A percentile compares a stretch with the other conserved stretches of the same genome.
Conservation (phyloP, 352 stramenopile species). For the Thalassiosira ordinaria region DNA sequence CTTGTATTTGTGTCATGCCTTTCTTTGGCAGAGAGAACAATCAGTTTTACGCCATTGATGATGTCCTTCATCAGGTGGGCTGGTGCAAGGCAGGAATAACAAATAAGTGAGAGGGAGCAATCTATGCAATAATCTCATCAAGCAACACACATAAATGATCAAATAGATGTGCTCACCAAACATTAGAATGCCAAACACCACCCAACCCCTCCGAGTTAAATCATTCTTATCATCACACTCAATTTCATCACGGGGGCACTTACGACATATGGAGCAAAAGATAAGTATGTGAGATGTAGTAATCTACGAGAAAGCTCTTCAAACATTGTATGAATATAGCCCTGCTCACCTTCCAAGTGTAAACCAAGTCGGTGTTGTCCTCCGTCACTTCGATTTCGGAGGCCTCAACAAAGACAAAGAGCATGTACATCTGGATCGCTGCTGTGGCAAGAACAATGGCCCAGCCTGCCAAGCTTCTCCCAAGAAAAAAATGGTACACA, state of each 20-base stretch:
- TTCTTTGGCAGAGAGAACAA: slow-evolving; percentile 23
- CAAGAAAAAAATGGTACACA: slow-evolving; percentile 17
- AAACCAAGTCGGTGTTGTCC: slow-evolving; percentile 37
- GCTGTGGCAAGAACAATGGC: slow-evolving; percentile 2
- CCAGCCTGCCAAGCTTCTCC: slow-evolving; percentile 3
- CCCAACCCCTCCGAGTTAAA: slow-evolving; percentile 12
- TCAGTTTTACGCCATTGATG: slow-evolving; percentile 23
- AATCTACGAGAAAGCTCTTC: too few relatives aligned
- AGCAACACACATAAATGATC: too few relatives aligned
- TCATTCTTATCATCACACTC: slow-evolving; percentile 16
- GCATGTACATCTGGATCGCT: slow-evolving; percentile 7
- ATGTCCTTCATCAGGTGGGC: too few relatives aligned
- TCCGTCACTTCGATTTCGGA: slow-evolving; percentile 24
- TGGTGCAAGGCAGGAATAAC: too few relatives aligned
- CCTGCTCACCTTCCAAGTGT: too few relatives aligned
- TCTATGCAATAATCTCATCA: too few relatives aligned
- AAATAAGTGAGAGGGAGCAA: too few relatives aligned
- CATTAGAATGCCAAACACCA: slow-evolving; percentile 26
- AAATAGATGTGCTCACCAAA: too few relatives aligned
- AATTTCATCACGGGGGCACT: slow-evolving; percentile 22
- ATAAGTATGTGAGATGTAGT: too few relatives aligned
- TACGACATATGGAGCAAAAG: too few relatives aligned
- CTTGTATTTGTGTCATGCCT: slow-evolving; percentile 14
- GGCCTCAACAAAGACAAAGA: slow-evolving; percentile 10
- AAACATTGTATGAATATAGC: too few relatives aligned